Base-by-base conservation (phyloP, 441 rosid genomes). In the Eruca vesicaria region DNA sequence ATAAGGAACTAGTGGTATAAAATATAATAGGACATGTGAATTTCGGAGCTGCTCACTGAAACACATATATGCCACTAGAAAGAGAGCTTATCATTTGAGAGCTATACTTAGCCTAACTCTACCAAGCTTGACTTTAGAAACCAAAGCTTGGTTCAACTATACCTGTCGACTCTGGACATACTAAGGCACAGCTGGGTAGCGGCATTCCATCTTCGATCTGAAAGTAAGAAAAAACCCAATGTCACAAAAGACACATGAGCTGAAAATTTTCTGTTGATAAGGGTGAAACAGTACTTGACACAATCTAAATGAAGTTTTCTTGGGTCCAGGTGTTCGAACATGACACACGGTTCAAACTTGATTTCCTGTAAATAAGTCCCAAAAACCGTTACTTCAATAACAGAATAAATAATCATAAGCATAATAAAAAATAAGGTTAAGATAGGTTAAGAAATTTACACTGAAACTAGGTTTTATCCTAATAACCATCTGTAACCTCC, bases 131-230 rank as follows among this genome's bases (percentile, higher is more conserved):
- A 33, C 66, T 62, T 36, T 6, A 43, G 9, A 77, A 80, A 89
- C 80, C 9, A 83, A 78, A 61, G 85, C 83, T 66, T 81, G 79
- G 82, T 79, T 72, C 33, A 66, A 43, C 26, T 62, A 71, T 85
- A 90, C 95, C 88, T 83, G 92, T 35, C 91, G 87, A 66, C 84
- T 88, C 60, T 85, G 90, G 56, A 88, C 89, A 70, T 90, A 90
- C 77, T 90, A 80, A 75, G 88, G 89, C 58, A 90, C 89, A 77
- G 83, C 86, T 35, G 95, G 84, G 79, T 88, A 85, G 59, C 84
- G 86, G 76, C 74, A 78, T 65, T 36, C 94, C 94, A 82, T 87
- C 94, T 79, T 87, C 90, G 76, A 89, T n/a, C n/a, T n/a, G n/a
- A n/a, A n/a, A n/a, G n/a, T n/a, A n/a, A n/a, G n/a, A n/a, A n/a